Base-by-base conservation (phyloP, 2,329 filamentous ascomycete genomes). In the Aspergillus awamori region DNA sequence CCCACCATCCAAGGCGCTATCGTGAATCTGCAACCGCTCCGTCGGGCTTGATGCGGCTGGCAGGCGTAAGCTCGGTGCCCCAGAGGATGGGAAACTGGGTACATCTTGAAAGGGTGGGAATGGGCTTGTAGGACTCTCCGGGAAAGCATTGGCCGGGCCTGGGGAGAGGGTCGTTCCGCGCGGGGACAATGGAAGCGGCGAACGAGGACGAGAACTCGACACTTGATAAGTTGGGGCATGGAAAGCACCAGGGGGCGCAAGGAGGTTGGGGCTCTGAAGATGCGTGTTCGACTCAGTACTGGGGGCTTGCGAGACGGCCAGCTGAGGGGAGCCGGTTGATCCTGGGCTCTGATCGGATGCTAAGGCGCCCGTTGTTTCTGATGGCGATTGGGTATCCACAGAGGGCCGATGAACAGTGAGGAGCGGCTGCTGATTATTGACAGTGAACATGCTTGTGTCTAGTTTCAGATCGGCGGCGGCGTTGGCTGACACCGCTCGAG, bases 21-120 rank as follows among this genome's bases (percentile, higher is more conserved):
- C 70, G 47, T 72, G 69, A 13, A 72, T 58, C 2, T 73, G 64
- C 6, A 75, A 53, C 24, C 58, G 60, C 53, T 75, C 71, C 8
- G 72, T 69, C 65, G 53, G 79, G 61, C 63, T 82, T 76, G 47
- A 84, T 72, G 76, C 76, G 22, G 79, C 77, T 65, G 84, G 63
- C 13, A 89, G 74, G 61, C 81, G 81, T 58, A 89, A 81, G 66
- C 87, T 88, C 1, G 83, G 81, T 26, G 83, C 74, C 48, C 80
- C 72, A 3, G 84, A 81, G 6, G 80, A 80, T 11, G 70, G 70
- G 2, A 80, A 57, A 24, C 58, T 48, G 4, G 84, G 83, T 1
- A 83, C 85, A 63, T 93, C 90, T 2, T 83, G 82, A 65, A 87
- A 91, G 5, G 81, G 76, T 1, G 91, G 91, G 63, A 95, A 94